These are phyloP conservation scores for Aspergillus versicolor DNA, from an alignment of 2,329 filamentous ascomycete species.

Conservation along the genomic window DNA sequence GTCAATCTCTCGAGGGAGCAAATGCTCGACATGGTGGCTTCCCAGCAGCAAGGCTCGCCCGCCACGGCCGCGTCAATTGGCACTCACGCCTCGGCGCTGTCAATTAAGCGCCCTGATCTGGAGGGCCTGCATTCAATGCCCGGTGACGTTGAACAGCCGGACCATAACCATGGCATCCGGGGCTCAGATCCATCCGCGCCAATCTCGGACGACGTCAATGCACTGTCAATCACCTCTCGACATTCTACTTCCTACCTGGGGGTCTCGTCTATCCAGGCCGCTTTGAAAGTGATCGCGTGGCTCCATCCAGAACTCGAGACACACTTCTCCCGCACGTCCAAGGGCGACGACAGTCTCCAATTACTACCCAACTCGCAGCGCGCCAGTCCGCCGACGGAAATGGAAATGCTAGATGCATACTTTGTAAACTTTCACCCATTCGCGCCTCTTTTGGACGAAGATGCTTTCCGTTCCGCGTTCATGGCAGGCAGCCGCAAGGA, in stretches of 20 bases:
- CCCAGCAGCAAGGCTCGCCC: not conserved
- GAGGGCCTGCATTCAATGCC: not conserved
- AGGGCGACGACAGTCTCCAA: not conserved
- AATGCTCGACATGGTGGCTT: constrained; percentile 52
- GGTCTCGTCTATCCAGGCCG: constrained; percentile 71
- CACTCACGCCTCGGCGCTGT: not conserved
- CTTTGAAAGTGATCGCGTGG: constrained; percentile 64
- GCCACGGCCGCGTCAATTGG: constrained; percentile 18
- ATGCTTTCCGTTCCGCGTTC: constrained; percentile 63
- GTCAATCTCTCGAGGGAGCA: constrained; percentile 55
- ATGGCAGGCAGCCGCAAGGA: constrained; percentile 62
- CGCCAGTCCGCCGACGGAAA: constrained; percentile 30
- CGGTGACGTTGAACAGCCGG: not conserved
- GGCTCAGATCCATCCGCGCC: constrained; percentile 9
- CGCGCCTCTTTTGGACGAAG: constrained; percentile 69
- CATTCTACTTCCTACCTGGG: constrained; percentile 65
- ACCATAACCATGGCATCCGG: not conserved
- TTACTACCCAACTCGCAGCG: too few relatives aligned
- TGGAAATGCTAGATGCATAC: constrained; percentile 67
- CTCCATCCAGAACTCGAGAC: constrained; percentile 47
- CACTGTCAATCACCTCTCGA: constrained; percentile 60
- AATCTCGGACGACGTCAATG: constrained; percentile 69
- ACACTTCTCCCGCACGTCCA: constrained; percentile 13
- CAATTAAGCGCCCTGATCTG: not conserved
- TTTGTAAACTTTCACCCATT: constrained; percentile 70